Percentiles rank a stretch among this genome's conserved stretches.
These are phyloP conservation scores for Tylopilus subfusipes DNA, from an alignment of 768 basidiomycete species.

Conservation along the genomic window DNA sequence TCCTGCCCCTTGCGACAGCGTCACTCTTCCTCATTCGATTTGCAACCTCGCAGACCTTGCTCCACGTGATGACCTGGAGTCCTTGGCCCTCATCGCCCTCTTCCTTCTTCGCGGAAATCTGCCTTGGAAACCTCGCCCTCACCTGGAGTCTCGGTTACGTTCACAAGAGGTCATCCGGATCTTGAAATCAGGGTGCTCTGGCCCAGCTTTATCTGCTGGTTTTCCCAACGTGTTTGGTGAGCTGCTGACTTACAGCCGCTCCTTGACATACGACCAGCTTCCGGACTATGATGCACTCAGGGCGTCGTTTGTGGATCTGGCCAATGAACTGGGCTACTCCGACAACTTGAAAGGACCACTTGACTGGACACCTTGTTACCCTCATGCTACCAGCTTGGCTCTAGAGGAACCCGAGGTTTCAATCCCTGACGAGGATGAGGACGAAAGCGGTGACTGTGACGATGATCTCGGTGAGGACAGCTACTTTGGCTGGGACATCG, in stretches of 20 bases:
- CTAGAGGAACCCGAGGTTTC: not conserved
- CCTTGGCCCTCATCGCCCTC: not conserved
- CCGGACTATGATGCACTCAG: constrained; percentile 1
- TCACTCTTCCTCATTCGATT: not conserved
- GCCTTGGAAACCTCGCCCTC: constrained; percentile 2
- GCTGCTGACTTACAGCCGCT: constrained; percentile 1
- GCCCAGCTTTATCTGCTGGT: not conserved
- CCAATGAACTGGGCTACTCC: not conserved
- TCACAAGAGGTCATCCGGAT: constrained; percentile 1
- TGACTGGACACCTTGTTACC: constrained; percentile 5
- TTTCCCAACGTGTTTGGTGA: not conserved
- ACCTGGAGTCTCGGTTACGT: not conserved
- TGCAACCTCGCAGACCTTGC: not conserved
- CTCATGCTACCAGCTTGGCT: not conserved
- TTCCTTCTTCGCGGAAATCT: constrained; percentile 3
- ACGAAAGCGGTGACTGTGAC: not conserved
- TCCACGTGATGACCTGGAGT: constrained; percentile 2
- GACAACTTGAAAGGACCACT: not conserved
- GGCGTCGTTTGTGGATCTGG: not conserved
- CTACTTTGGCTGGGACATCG: constrained; percentile 1
- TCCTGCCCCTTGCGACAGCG: no score
- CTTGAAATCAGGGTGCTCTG: not conserved
- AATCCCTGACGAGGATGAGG: not conserved
- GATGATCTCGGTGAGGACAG: not conserved
- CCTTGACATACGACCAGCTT: not conserved